Conservation (phyloP, 768 basidiomycete genomes). For the Mycena sanguinolenta region DNA sequence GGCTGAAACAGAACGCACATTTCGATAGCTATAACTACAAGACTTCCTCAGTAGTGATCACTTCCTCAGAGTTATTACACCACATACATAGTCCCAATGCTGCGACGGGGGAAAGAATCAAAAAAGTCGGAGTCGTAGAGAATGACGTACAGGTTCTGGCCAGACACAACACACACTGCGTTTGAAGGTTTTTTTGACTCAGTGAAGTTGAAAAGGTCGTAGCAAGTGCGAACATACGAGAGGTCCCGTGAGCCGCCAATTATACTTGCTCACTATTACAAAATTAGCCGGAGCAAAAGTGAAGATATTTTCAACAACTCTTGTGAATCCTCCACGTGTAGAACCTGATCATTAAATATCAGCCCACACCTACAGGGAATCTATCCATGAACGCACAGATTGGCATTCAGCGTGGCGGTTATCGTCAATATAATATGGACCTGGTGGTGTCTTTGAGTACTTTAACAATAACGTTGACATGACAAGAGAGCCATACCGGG, state of each 20-base stretch:
- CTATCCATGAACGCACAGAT: conserved; percentile 23
- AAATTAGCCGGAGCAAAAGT: conserved; percentile 1
- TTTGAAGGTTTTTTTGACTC: neutral
- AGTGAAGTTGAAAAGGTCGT: neutral
- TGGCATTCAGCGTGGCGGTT: conserved; percentile 28
- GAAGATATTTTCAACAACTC: conserved; percentile 44
- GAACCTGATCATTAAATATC: neutral
- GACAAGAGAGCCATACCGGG: no score
- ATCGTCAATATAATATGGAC: neutral
- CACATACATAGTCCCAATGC: conserved; percentile 22
- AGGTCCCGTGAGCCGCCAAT: conserved; percentile 47
- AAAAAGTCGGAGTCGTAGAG: neutral
- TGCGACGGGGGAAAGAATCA: neutral
- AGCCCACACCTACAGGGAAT: no score
- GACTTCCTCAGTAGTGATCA: no score
- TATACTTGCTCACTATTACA: conserved; percentile 51
- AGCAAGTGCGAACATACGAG: conserved; percentile 27
- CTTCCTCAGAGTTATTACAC: neutral
- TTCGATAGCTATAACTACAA: conserved; percentile 8
- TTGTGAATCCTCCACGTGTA: conserved; percentile 47
- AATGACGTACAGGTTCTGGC: conserved; percentile 10
- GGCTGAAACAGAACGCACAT: neutral
- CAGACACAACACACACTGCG: conserved; percentile 6
- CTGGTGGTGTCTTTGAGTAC: neutral
- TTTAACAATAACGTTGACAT: neutral